Conservation (phyloP, 352 stramenopile genomes). For the Globisporangium camurandrum region DNA sequence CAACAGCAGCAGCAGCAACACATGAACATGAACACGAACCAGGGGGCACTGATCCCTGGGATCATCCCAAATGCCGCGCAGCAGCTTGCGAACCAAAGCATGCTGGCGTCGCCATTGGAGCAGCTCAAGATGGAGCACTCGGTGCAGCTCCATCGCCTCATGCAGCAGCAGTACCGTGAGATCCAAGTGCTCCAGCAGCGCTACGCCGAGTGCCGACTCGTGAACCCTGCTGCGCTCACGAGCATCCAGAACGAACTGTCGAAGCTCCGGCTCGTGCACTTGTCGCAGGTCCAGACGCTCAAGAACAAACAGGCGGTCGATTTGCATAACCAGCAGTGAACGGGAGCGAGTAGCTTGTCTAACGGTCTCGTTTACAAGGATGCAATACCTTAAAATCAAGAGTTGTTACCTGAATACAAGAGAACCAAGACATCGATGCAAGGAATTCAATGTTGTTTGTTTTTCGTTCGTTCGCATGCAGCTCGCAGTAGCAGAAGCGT, state of each 20-base stretch:
- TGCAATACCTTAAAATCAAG: too few species aligned
- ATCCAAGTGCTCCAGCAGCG: slow-evolving; percentile 82
- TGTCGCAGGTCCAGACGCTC: slow-evolving; percentile 79
- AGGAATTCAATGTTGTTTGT: too few species aligned
- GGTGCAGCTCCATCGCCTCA: slow-evolving; percentile 78
- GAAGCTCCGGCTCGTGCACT: slow-evolving; percentile 75
- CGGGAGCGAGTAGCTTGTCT: neutral
- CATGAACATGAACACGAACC: slow-evolving; percentile 28
- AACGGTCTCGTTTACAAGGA: too few species aligned
- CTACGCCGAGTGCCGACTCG: slow-evolving; percentile 67
- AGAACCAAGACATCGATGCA: too few species aligned
- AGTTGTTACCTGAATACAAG: too few species aligned
- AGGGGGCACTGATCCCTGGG: slow-evolving; percentile 19
- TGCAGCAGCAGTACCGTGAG: slow-evolving; percentile 84
- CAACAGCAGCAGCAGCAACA: slow-evolving; percentile 8
- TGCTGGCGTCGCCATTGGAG: slow-evolving; percentile 28
- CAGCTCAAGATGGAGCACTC: slow-evolving; percentile 84
- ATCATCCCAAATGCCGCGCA: slow-evolving; percentile 11
- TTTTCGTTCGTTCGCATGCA: too few species aligned
- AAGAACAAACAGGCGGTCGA: slow-evolving; percentile 81
- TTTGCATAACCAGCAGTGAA: slow-evolving; percentile 20
- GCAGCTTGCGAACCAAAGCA: slow-evolving; percentile 13
- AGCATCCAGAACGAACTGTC: slow-evolving; percentile 81
- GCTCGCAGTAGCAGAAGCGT: too few species aligned
- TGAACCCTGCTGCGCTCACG: slow-evolving; percentile 63